Base-by-base conservation (phyloP, 2,329 filamentous ascomycete genomes). In the Blumeriella jaapii region DNA sequence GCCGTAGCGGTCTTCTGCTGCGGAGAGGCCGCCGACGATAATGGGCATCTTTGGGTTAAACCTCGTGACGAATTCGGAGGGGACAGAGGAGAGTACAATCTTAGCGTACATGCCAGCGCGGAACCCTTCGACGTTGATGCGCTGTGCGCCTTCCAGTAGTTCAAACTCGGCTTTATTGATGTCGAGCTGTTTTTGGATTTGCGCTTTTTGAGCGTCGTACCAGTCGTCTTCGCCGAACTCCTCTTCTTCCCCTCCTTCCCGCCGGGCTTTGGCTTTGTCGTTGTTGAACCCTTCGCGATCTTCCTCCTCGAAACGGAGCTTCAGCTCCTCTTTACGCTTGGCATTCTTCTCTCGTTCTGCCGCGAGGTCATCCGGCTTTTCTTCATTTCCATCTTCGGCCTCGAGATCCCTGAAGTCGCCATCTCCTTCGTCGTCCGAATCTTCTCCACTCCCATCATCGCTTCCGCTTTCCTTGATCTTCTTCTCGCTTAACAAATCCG, bases 171-270 rank as follows among this genome's bases (percentile, higher is more conserved):
- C 75, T 54, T 86, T 85, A 63, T 98, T 98, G 72, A 98, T 95
- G 53, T 93, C 83, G 44, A 91, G 71, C 59, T 98, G 91, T 61
- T 94, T 95, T 61, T 95, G 83, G 40, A 98, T 78, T 57, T 82
- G 71, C 19, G 91, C 84, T 63, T 98, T 98, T 56, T 98, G 91
- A 17, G 82, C 75, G 55, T 96, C 91, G 56, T 98, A 98, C 93
- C 93, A 98, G 37, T 98, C 84, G 55, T 98, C 91, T 59, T 98
- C 91, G 34, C 87, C 91, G 52, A 93, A 96, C 54, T 93, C 81
- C 39, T 74, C 65, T 34, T 89, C 75, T 5, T 75, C 66, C 3
- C 70, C 78, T 18, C 72, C 75, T 46, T 85, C 81, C 44, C 74
- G 68, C 22, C 80, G 71, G 8, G 81, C 81, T 32, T 78, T 74